Base-by-base conservation (phyloP, 805 yeast species). In the Pichia cephalocereana region DNA sequence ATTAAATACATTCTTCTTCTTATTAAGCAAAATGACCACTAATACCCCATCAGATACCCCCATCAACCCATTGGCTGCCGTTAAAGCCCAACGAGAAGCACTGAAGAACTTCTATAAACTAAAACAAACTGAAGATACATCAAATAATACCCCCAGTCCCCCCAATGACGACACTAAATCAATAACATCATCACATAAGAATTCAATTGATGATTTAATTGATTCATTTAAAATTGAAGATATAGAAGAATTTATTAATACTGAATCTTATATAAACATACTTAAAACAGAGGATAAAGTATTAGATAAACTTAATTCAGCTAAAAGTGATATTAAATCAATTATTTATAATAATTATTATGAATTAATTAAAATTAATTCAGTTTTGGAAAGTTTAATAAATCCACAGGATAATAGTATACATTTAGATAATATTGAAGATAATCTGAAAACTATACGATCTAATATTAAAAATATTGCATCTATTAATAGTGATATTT, bases 331-430 rank as follows among this genome's bases (percentile, higher is more conserved):
- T 42, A 81, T 82, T 53, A 83, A 83, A 56, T 77, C 84, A 30
- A 82, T 83, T 40, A 80, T 83, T 11, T 83, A 83, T 62, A 86
- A 83, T 62, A 83, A 83, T 57, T 83, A 83, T 68, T 82, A 79
- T 60, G 90, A 83, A 52, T 66, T 83, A 53, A 82, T 83, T 57
- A 80, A 81, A 56, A 74, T 83, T 50, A 82, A 79, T 55, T 77
- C 80, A 43, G 74, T 82, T 4, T 63, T 83, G 45, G 62, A 60
- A 46, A 69, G 65, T 36, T 48, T 71, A 41, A 66, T 66, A 38
- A 47, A 52, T 15, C 51, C 54, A 31, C 57, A 53, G 27, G 58
- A 56, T 15, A 47, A 48, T 11, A 55, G 54, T 15, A 46, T 46
- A 19, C 48, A 51, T 10, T 49, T 45, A 6, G 55, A 58, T 15